These are phyloP conservation scores for Dacryopinax primogenitus DNA, from an alignment of 768 basidiomycete genomes.

Conservation along the genomic window DNA sequence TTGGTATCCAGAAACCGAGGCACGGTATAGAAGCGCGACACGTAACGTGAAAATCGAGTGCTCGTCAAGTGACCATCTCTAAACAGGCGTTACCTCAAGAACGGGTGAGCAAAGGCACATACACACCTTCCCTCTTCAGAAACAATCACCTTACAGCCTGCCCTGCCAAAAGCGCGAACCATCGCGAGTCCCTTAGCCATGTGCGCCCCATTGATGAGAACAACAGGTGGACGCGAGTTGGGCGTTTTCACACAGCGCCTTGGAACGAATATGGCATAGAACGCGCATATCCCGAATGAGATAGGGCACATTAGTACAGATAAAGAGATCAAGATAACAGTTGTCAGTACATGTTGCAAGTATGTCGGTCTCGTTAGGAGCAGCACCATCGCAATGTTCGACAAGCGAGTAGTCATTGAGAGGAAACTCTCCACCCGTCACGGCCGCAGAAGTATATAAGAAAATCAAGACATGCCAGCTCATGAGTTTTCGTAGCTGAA, in stretches of 20 bases:
- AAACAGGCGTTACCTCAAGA: not conserved
- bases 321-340: not conserved
- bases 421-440: too few species aligned
- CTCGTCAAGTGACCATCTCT: conserved; percentile 25
- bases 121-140: conserved; percentile 25
- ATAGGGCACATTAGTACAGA: not conserved
- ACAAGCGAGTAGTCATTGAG: too few species aligned
- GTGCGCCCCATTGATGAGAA: not conserved
- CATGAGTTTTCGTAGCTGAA: too few species aligned
- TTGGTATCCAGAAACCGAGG: conserved; percentile 11
- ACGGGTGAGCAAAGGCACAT: not conserved
- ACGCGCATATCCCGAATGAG: not conserved
- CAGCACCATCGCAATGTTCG: not conserved
- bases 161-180: conserved; percentile 23
- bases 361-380: not conserved
- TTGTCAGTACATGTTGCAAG: not conserved
- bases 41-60: conserved; percentile 21
- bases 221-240: not conserved
- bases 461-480: too few species aligned
- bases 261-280: not conserved
- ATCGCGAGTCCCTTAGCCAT: conserved; percentile 13
- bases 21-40: conserved; percentile 22
- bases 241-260: too few species aligned
- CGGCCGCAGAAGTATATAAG: too few species aligned
- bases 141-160: conserved; percentile 25